Evolutionary conservation across 2,329 filamentous ascomycete species (phyloP).

Genomic region (Trichoderma brevicompactum): DNA sequence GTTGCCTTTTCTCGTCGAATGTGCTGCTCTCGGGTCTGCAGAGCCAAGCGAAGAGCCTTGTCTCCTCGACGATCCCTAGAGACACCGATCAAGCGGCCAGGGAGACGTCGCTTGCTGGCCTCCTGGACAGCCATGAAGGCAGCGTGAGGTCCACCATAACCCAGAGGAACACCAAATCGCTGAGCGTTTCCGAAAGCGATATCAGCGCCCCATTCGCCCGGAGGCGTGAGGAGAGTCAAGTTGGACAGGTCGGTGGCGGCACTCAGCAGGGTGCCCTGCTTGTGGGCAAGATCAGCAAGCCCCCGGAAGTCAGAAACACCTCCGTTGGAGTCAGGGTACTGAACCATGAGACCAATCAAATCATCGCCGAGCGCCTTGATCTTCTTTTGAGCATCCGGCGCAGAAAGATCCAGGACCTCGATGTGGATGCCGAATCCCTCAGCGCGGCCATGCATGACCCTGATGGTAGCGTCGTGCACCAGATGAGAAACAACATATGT

Average conservation of each 20-base stretch:
- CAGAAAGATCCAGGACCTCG: slow-evolving; percentile 71
- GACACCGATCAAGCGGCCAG: slow-evolving; percentile 85
- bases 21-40: slow-evolving; percentile 95
- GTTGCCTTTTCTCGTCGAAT: slow-evolving; percentile 96
- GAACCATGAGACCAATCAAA: slow-evolving; percentile 86
- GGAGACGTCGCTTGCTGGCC: slow-evolving; percentile 92
- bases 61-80: slow-evolving; percentile 88
- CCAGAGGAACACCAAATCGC: slow-evolving; percentile 87
- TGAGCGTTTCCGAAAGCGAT: slow-evolving; percentile 94
- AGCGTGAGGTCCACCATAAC: slow-evolving; percentile 92
- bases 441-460: slow-evolving; percentile 81
- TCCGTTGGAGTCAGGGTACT: slow-evolving; percentile 90
- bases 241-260: slow-evolving; percentile 90
- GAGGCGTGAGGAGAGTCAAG: slow-evolving; percentile 83
- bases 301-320: slow-evolving; percentile 74
- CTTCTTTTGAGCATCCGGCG: slow-evolving; percentile 61
- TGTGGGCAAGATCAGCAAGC: slow-evolving; percentile 78
- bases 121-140: slow-evolving; percentile 94
- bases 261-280: slow-evolving; percentile 77
- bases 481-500: slow-evolving; percentile 82
- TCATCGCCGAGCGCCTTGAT: slow-evolving; percentile 78
- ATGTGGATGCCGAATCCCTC: slow-evolving; percentile 90
- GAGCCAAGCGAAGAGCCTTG: slow-evolving; percentile 77
- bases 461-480: slow-evolving; percentile 83
- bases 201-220: slow-evolving; percentile 92